phyloP scores from a whole-genome alignment of 331 rosid species.

The Erythrophleum ivorense region DNA sequence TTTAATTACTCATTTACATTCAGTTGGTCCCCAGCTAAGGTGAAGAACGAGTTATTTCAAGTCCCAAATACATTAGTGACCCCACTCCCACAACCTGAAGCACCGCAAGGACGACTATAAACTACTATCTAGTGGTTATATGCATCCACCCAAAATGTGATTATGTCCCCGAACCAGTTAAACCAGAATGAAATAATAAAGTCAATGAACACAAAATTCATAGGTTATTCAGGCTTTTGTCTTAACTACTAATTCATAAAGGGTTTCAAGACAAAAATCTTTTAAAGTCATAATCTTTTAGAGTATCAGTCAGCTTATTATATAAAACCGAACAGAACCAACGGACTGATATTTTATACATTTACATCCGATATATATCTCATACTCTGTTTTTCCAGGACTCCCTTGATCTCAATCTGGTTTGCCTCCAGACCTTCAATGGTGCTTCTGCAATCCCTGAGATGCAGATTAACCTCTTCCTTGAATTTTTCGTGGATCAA shows the following conservation, averaged over 20 bases:
- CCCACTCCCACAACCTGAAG: not conserved
- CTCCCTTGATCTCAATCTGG: conserved; percentile 73
- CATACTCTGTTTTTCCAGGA: conserved; percentile 81
- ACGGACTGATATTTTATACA: conserved; percentile 28
- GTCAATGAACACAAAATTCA: not conserved
- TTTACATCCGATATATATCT: conserved; percentile 17
- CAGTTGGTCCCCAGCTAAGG: not conserved
- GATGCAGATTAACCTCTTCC: conserved; percentile 79
- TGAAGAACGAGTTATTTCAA: not conserved
- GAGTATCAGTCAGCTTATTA: not conserved
- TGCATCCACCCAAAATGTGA: not conserved
- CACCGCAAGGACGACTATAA: not conserved
- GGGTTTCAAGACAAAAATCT: not conserved
- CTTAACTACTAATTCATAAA: not conserved
- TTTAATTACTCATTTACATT: not conserved
- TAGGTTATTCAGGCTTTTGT: not conserved
- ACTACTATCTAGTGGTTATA: not conserved
- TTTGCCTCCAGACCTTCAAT: conserved; percentile 72
- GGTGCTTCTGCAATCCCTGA: conserved; percentile 71
- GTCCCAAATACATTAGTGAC: not conserved
- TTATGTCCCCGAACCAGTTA: too few relatives aligned
- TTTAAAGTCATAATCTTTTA: not conserved
- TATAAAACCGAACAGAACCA: not conserved
- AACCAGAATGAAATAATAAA: not conserved
- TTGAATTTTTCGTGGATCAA: conserved; percentile 73